Conservation (phyloP, 2,329 filamentous ascomycete species). For the Coniella vitis region DNA sequence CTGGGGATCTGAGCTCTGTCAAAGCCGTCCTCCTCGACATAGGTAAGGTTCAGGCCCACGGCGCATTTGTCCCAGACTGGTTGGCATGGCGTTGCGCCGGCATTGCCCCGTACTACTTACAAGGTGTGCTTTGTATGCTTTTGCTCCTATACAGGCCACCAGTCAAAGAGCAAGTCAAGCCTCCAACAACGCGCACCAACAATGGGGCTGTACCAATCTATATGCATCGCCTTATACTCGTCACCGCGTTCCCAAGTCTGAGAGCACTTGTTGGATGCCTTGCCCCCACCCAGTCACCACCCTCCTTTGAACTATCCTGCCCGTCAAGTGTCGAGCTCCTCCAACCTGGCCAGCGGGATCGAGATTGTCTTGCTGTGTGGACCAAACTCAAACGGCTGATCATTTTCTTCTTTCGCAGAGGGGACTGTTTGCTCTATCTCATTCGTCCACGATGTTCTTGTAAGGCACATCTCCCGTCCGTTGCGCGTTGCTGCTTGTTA, state of each 20-base stretch:
- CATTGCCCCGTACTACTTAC: no score
- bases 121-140: no score
- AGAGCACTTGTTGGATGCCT: no score
- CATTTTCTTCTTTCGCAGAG: conserved; percentile 43
- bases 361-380: conserved; percentile 24
- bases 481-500: conserved; percentile 17
- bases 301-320: no score
- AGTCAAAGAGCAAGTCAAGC: no score
- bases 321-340: background rate
- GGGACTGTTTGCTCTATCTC: conserved; percentile 78
- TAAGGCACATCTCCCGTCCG: conserved; percentile 40
- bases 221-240: no score
- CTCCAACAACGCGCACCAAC: no score
- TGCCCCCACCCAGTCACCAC: background rate
- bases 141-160: no score
- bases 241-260: background rate
- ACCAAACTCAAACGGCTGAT: conserved; percentile 35
- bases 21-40: conserved; percentile 52
- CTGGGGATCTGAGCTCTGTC: conserved; percentile 25
- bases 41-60: conserved; percentile 34
- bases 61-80: no score
- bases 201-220: no score
- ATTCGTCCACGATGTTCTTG: conserved; percentile 76
- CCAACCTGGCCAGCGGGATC: conserved; percentile 1
- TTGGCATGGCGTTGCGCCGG: no score